phyloP scores from a whole-genome alignment of 1,139 yeast genomes.

The Candida albicans region DNA sequence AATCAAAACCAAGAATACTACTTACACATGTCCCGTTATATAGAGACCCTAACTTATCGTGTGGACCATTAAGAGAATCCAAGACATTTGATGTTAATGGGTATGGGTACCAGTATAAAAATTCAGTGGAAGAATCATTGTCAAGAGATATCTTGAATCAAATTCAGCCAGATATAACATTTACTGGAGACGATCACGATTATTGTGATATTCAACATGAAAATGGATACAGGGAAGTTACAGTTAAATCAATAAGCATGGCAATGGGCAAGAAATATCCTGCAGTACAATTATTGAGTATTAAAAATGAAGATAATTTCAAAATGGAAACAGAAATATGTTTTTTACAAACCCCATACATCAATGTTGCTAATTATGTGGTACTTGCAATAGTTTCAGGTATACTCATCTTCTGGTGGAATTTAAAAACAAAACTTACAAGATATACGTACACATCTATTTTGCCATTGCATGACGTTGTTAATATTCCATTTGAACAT shows the following conservation, averaged over 20 bases:
- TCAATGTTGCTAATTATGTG: constrained; percentile 41
- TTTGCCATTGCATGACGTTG: constrained; percentile 15
- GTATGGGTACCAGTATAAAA: constrained; percentile 55
- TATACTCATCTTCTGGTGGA: constrained; percentile 29
- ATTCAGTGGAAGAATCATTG: constrained; percentile 51
- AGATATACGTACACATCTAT: constrained; percentile 16
- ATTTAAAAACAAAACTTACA: constrained; percentile 21
- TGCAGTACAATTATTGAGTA: constrained; percentile 51
- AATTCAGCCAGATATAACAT: constrained; percentile 65
- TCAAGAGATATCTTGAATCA: constrained; percentile 56
- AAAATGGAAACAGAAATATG: constrained; percentile 44
- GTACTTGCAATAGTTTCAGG: constrained; percentile 37
- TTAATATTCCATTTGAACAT: constrained; percentile 10
- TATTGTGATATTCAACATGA: constrained; percentile 50
- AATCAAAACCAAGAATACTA: constrained; percentile 35
- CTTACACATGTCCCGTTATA: constrained; percentile 52
- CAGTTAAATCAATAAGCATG: constrained; percentile 58
- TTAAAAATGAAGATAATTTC: constrained; percentile 19
- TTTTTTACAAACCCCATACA: constrained; percentile 50
- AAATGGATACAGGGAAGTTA: constrained; percentile 37
- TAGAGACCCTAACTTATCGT: constrained; percentile 34
- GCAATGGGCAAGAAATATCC: constrained; percentile 60
- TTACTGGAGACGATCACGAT: constrained; percentile 97
- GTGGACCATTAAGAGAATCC: constrained; percentile 50
- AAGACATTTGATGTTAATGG: constrained; percentile 22